Base-by-base conservation (phyloP, 2,329 filamentous ascomycete species). In the Trichoderma sp. region DNA sequence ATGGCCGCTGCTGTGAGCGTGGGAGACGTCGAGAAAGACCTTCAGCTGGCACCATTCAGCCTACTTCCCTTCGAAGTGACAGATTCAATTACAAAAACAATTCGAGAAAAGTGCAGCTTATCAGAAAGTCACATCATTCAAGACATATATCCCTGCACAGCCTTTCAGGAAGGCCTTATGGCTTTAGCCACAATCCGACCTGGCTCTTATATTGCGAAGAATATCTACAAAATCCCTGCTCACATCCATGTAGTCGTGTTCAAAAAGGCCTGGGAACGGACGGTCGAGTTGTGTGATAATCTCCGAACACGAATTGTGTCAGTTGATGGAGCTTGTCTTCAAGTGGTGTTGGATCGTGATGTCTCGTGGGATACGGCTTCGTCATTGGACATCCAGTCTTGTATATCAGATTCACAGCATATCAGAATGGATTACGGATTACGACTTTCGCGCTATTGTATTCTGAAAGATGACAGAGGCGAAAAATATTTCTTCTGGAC, bases 151-250 rank as follows among this genome's bases (percentile, higher is more conserved):
- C 82, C 82, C 7, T 81, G 79, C 74, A 80, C 80, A 15, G 74
- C 79, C 6, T 75, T 83, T 4, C 82, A 84, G 58, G 81, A 82
- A 73, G 81, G 80, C 2, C 76, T 84, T 1, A 76, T 84, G 62
- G 76, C 74, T 8, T 63, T 77, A 21, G 70, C 71, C 1, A 70
- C 74, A 11, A 77, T 73, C n/a, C 66, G 72, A 8, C 75, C 76
- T 0, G 76, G 76, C 9, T 74, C 74, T 18, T 77, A 77, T 58
- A 73, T 74, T 14, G 72, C 72, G 2, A 71, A 74, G 9, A 72
- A 72, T 28, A 58, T 73, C 7, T 73, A 73, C 64, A 57, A 70
- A 18, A 24, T 77, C 1, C 65, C 73, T 2, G 34, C 21, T 0
- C 21, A 56, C 9, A 21, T 74, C 3, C 69, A 76, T 7, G 5